Conservation (phyloP, 805 yeast genomes). For the Yamadazyma paraphyllophila region DNA sequence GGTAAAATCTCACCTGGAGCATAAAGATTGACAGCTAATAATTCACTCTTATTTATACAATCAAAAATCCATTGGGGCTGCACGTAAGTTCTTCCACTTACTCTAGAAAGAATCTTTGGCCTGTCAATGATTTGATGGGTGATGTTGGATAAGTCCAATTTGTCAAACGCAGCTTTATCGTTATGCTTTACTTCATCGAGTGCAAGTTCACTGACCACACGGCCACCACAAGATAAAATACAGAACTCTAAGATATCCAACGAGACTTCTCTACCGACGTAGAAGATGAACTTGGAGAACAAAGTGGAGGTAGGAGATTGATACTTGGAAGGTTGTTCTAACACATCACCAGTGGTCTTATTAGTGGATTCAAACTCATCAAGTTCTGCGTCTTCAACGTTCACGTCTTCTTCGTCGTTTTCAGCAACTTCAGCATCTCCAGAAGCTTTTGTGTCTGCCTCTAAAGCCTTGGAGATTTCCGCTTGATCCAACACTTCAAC, state of each 20-base stretch:
- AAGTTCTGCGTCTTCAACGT: constrained; percentile 36
- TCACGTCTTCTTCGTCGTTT: constrained; percentile 17
- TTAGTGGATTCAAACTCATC: constrained; percentile 69
- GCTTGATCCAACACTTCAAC: constrained; percentile 38
- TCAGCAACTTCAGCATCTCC: constrained; percentile 15
- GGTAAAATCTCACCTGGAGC: constrained; percentile 95
- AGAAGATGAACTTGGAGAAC: constrained; percentile 76
- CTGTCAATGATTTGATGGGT: constrained; percentile 96
- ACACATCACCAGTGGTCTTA: constrained; percentile 65
- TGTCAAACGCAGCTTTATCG: constrained; percentile 41
- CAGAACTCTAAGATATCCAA: constrained; percentile 87
- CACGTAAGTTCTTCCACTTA: constrained; percentile 87
- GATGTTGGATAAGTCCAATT: constrained; percentile 61
- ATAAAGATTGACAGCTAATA: constrained; percentile 76
- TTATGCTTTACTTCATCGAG: constrained; percentile 67
- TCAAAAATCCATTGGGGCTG: constrained; percentile 99
- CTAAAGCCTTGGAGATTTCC: constrained; percentile 51
- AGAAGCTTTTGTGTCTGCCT: constrained; percentile 36
- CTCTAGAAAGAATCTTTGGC: constrained; percentile 72
- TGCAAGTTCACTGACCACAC: constrained; percentile 80
- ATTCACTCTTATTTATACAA: constrained; percentile 71
- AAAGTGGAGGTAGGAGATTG: constrained; percentile 62
- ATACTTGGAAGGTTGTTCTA: constrained; percentile 60
- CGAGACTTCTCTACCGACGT: constrained; percentile 93
- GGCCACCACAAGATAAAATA: constrained; percentile 83